Base-by-base conservation (phyloP, 2,329 filamentous ascomycete genomes). In the Fusarium succisae region DNA sequence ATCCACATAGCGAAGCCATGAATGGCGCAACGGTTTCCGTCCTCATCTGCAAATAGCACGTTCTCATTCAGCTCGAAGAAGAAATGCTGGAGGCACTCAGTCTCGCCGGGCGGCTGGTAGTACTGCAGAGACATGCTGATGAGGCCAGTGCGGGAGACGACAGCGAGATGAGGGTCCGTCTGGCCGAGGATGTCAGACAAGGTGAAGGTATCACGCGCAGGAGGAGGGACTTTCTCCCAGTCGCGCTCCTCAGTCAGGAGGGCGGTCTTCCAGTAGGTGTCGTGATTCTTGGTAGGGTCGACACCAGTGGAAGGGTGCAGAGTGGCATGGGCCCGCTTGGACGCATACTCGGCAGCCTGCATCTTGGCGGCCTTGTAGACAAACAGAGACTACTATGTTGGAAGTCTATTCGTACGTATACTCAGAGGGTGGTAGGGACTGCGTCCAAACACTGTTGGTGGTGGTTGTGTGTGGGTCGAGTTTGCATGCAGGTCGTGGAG, bases 1-100 rank as follows among this genome's bases (percentile, higher is more conserved):
- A 73, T 73, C 66, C 70, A 73, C 32, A 73, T 51, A 5, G 57
- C 70, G 8, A 70, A 32, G 4, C 57, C 66, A 24, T 39, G 30
- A 1, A 73, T 67, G 5, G 32, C 28, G 17, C 32, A 39, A 1
- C 28, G 9, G 0, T 35, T 17, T 0, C 63, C 63, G 1, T 55
- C 13, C 5, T 20, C 14, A 8, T 72, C 50, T 0, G 50, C 22
- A 22, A 60, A 64, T 3, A 39, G 17, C 4, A 68, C 22, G 1
- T 6, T 28, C 28, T 68, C 48, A 6, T 64, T 63, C 20, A 72
- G 50, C 1, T 47, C 22, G 18, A 60, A n/a, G 17, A 50, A 60
- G 35, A 72, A 60, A 22, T 64, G 63, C 6, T 32, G 32, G 11
- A 26, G 58, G 8, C 43, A 63, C 0, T 14, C 24, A 4, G n/a